Conservation (phyloP, 1,139 yeast genomes). For the Debaryomyces singareniensis region DNA sequence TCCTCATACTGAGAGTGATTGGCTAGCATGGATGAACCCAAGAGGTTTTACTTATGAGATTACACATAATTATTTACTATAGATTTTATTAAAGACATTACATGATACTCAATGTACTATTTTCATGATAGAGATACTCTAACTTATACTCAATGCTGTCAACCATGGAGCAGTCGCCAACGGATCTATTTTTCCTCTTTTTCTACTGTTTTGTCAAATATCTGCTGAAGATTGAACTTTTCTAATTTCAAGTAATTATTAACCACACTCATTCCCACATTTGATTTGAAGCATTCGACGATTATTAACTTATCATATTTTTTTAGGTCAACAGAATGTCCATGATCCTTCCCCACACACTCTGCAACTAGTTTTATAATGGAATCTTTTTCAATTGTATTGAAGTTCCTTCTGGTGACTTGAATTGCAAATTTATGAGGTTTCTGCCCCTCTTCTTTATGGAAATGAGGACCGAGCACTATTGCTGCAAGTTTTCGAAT, state of each 20-base stretch:
- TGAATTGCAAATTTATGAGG: constrained; percentile 74
- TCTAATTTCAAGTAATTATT: constrained; percentile 50
- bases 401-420: constrained; percentile 73
- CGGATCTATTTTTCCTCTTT: neutral
- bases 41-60: no score
- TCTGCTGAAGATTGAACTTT: constrained; percentile 59
- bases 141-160: no score
- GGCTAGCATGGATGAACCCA: constrained; percentile 91
- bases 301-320: constrained; percentile 71
- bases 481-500: constrained; percentile 48
- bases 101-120: no score
- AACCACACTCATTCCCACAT: constrained; percentile 77
- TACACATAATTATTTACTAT: no score
- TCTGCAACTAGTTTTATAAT: constrained; percentile 70
- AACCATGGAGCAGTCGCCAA: no score
- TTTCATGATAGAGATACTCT: no score
- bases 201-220: constrained; percentile 41
- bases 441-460: constrained; percentile 39
- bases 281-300: constrained; percentile 82
- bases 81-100: no score
- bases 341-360: constrained; percentile 61
- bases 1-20: constrained; percentile 82
- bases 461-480: constrained; percentile 67
- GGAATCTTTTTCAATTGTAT: constrained; percentile 58
- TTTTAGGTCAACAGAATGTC: constrained; percentile 77